Conservation (phyloP, 305 asterid species). For the Solanum hybrid region DNA sequence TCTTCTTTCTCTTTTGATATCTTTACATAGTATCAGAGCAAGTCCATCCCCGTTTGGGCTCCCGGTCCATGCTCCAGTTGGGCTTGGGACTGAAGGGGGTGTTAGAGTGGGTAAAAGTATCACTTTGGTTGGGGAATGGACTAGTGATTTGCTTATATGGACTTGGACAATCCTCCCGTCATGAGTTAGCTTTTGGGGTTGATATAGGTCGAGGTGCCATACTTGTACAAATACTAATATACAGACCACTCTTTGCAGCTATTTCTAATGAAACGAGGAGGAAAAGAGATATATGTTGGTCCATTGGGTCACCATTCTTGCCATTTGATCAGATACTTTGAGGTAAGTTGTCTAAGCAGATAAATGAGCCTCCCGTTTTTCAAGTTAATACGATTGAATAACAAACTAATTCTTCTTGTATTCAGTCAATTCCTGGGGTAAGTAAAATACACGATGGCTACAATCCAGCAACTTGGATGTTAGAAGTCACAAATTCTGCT, state of each 20-base stretch:
- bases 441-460: constrained; percentile 37
- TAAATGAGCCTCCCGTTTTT: not conserved
- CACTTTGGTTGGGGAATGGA: too few species aligned
- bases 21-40: too few species aligned
- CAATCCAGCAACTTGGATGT: constrained; percentile 69
- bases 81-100: too few species aligned
- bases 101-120: too few species aligned
- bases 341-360: constrained; percentile 7
- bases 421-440: constrained; percentile 27
- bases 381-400: not conserved
- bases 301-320: constrained; percentile 44
- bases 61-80: too few species aligned
- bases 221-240: not conserved
- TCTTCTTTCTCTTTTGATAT: not conserved
- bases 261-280: constrained; percentile 65
- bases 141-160: too few species aligned
- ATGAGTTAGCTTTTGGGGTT: too few species aligned
- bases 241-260: constrained; percentile 22
- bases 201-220: too few species aligned
- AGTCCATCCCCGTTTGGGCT: too few species aligned
- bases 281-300: constrained; percentile 54
- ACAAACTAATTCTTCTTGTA: not conserved
- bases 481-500: constrained; percentile 42
- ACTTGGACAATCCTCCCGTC: too few species aligned
- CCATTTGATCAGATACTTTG: constrained; percentile 47